Conservation (phyloP, 2,329 filamentous ascomycete species). For the Pseudogymnoascus sp. region DNA sequence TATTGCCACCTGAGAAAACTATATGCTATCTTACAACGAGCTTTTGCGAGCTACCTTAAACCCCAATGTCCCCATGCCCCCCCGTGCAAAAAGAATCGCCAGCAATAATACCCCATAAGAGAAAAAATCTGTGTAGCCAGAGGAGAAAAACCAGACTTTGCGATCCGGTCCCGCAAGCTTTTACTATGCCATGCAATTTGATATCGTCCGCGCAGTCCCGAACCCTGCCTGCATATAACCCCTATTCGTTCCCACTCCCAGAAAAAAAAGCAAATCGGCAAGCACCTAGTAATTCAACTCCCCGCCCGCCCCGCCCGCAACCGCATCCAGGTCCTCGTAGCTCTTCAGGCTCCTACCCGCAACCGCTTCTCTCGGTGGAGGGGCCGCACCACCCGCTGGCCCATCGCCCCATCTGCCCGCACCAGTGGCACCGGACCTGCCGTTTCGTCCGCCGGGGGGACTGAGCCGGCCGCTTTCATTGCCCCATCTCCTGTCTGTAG, state of each 20-base stretch:
- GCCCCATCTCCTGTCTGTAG: constrained; percentile 43
- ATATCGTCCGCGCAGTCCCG: not conserved
- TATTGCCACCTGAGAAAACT: constrained; percentile 1
- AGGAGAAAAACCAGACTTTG: too few relatives aligned
- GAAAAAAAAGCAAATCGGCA: not conserved
- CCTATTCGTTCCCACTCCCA: not conserved
- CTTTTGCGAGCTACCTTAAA: not conserved
- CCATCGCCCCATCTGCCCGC: constrained; percentile 64
- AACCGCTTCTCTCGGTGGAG: constrained; percentile 83
- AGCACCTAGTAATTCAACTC: constrained; percentile 74
- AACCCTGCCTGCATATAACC: not conserved
- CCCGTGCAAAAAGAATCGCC: constrained; percentile 1
- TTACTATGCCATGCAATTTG: constrained; percentile 3
- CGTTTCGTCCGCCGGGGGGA: constrained; percentile 43
- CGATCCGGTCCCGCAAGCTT: not conserved
- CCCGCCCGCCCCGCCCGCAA: constrained; percentile 62
- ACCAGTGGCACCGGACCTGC: constrained; percentile 39
- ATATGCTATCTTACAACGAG: not conserved
- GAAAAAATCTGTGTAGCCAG: not conserved
- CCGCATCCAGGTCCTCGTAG: constrained; percentile 94
- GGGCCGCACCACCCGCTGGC: constrained; percentile 62
- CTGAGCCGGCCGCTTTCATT: constrained; percentile 40
- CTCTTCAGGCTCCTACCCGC: constrained; percentile 90
- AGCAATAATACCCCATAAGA: constrained; percentile 1
- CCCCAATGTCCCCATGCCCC: not conserved